phyloP scores from a whole-genome alignment of 148 eudicot genomes.

The Simmondsia chinensis region DNA sequence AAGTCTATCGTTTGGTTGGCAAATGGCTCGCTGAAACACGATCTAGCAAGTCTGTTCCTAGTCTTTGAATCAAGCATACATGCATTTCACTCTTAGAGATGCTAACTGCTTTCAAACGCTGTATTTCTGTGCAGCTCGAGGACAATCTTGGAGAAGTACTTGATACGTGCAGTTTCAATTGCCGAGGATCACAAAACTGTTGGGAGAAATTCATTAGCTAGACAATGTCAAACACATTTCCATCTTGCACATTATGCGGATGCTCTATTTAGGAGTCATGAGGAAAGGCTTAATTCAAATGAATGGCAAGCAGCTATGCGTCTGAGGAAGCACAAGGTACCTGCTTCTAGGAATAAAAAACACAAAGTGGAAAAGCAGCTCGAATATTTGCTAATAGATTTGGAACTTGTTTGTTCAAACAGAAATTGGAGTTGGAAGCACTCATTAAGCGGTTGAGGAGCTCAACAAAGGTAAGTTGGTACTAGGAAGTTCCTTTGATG shows the following conservation, averaged over 20 bases:
- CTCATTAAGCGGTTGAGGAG: constrained; percentile 67
- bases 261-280: constrained; percentile 78
- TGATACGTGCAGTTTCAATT: constrained; percentile 71
- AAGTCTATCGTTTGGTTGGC: constrained; percentile 89
- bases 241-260: constrained; percentile 99
- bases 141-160: constrained; percentile 85
- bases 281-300: constrained; percentile 79
- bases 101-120: constrained; percentile 1
- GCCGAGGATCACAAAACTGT: constrained; percentile 46
- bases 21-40: constrained; percentile 98
- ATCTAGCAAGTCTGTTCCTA: constrained; percentile 77
- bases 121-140: constrained; percentile 69
- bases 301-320: constrained; percentile 99
- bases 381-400: not conserved
- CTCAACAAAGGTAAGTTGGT: constrained; percentile 66
- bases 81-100: not conserved
- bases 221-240: constrained; percentile 76
- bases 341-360: constrained; percentile 4
- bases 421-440: constrained; percentile 91
- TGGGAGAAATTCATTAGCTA: constrained; percentile 36
- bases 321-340: constrained; percentile 88
- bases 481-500: not conserved
- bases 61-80: not conserved
- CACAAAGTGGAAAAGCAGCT: constrained; percentile 1
- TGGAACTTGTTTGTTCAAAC: constrained; percentile 8